Percentiles rank a stretch among this genome's conserved stretches.
These are phyloP conservation scores for Naganishia sp. DNA, from an alignment of 1,284 basidiomycete genomes.

Conservation along the genomic window DNA sequence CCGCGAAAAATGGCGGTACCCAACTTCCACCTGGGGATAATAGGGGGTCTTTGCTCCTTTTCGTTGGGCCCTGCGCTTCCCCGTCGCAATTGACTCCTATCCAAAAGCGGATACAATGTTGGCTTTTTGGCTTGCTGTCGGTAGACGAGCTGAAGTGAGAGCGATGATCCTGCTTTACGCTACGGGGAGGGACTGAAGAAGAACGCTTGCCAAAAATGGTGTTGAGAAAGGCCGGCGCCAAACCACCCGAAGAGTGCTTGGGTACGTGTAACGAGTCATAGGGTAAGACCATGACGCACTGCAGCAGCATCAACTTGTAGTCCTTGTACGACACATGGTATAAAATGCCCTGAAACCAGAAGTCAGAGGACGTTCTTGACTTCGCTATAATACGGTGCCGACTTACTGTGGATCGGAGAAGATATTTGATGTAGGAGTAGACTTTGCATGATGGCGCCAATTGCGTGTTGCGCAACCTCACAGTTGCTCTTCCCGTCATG, in stretches of 20 bases:
- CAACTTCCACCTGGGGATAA: slow-evolving; percentile 1
- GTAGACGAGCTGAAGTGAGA: not conserved
- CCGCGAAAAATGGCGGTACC: slow-evolving; percentile 22
- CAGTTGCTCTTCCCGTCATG: not conserved
- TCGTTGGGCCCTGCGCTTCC: not conserved
- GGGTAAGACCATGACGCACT: slow-evolving; percentile 31
- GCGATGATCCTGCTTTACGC: not conserved
- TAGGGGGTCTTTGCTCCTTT: not conserved
- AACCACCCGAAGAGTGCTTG: not conserved
- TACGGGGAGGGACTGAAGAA: slow-evolving; percentile 16
- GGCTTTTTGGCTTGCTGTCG: not conserved
- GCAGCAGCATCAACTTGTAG: slow-evolving; percentile 15
- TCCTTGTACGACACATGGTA: slow-evolving; percentile 53
- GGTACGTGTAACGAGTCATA: slow-evolving; percentile 24
- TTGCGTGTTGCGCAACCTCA: slow-evolving; percentile 43
- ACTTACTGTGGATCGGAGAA: slow-evolving; percentile 54
- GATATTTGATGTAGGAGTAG: slow-evolving; percentile 56
- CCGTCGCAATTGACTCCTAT: slow-evolving; percentile 18
- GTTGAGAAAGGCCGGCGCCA: slow-evolving; percentile 10
- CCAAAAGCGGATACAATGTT: slow-evolving; percentile 25
- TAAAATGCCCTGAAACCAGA: slow-evolving; percentile 52
- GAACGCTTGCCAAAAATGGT: slow-evolving; percentile 24
- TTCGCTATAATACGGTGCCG: not conserved
- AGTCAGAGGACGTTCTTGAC: not conserved
- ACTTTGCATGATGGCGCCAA: slow-evolving; percentile 49